Conservation (phyloP, 306 rosid species). For the Cicer yamashitae region DNA sequence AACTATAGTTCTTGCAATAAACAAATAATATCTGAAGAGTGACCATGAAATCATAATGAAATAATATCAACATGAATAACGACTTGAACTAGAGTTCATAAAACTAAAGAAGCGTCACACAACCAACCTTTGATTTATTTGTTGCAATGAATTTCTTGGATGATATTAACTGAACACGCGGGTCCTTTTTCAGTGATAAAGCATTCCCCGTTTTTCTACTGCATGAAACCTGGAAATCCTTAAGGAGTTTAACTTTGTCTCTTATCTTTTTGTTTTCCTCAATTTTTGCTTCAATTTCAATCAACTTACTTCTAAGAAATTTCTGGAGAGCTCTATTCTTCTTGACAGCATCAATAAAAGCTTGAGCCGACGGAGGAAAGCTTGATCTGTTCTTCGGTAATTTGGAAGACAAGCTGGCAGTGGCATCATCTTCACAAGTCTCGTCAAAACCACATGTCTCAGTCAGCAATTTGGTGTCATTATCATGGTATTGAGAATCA, state of each 20-base stretch:
- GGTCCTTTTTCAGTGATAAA: constrained; percentile 76
- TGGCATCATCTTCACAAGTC: constrained; percentile 45
- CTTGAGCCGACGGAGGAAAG: constrained; percentile 72
- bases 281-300: constrained; percentile 78
- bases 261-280: constrained; percentile 70
- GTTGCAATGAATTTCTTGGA: constrained; percentile 48
- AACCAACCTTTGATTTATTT: constrained; percentile 67
- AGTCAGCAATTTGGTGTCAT: constrained; percentile 28
- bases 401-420: constrained; percentile 45
- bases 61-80: constrained; percentile 14
- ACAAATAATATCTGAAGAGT: constrained; percentile 27
- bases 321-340: constrained; percentile 76
- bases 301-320: constrained; percentile 68
- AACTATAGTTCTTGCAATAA: neutral
- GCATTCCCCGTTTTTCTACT: constrained; percentile 68
- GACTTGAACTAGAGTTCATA: constrained; percentile 11
- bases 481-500: constrained; percentile 40
- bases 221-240: constrained; percentile 79
- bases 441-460: constrained; percentile 34
- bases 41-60: constrained; percentile 29
- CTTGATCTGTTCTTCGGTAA: constrained; percentile 49
- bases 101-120: constrained; percentile 22
- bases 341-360: constrained; percentile 73
- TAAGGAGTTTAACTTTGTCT: constrained; percentile 72
- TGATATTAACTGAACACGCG: constrained; percentile 76